These are phyloP conservation scores for Corynascus novoguineensis DNA, from an alignment of 495 filamentous ascomycete species.

Conservation along the genomic window DNA sequence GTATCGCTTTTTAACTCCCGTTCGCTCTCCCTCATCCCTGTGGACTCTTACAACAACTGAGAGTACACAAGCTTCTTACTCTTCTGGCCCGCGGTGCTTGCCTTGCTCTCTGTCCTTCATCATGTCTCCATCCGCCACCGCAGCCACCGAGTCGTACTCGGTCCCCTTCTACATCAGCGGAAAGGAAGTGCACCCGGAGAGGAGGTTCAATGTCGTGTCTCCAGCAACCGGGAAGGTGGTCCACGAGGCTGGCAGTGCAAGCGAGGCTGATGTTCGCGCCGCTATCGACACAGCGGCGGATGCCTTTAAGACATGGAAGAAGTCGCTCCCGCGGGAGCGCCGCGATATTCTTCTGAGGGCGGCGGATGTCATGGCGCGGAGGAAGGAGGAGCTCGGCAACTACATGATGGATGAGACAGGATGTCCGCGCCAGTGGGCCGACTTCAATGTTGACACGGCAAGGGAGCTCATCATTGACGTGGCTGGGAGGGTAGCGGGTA, in stretches of 20 bases:
- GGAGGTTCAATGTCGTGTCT: constrained; percentile 60
- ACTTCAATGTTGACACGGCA: constrained; percentile 59
- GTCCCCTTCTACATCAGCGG: constrained; percentile 72
- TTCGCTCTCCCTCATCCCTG: neutral
- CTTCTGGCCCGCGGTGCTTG: neutral
- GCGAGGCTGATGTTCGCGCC: constrained; percentile 53
- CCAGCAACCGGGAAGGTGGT: constrained; percentile 59
- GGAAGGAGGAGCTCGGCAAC: constrained; percentile 56
- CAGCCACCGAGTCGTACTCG: constrained; percentile 23
- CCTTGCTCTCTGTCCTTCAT: neutral
- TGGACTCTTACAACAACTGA: neutral
- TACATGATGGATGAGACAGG: constrained; percentile 70
- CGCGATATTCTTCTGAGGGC: constrained; percentile 68
- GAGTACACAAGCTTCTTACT: neutral
- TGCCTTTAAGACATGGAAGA: constrained; percentile 68
- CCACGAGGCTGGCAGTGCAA: constrained; percentile 57
- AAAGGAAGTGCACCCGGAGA: constrained; percentile 54
- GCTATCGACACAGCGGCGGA: constrained; percentile 61
- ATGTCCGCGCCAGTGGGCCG: constrained; percentile 45
- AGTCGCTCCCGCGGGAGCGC: constrained; percentile 54
- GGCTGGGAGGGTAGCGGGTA: constrained; percentile 56
- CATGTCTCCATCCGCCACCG: constrained; percentile 1
- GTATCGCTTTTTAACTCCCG: neutral
- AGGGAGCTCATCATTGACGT: constrained; percentile 62
- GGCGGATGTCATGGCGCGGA: constrained; percentile 58